Evolutionary conservation across 2,329 filamentous ascomycete species (phyloP).

Genomic region (Hypoxylon sp.): DNA sequence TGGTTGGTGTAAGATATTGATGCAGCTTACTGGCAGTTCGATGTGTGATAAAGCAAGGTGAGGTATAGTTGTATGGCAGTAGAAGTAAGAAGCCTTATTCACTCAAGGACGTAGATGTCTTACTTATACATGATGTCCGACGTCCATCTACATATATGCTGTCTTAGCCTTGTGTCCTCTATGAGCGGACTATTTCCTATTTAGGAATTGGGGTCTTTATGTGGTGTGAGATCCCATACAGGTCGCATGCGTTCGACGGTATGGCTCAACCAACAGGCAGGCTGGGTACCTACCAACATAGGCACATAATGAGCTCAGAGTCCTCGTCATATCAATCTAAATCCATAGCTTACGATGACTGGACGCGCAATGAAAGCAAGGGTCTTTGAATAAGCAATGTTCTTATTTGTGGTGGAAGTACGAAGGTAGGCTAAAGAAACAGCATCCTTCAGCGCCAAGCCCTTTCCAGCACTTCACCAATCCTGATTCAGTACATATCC

Average conservation of each 20-base stretch:
- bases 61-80: background rate
- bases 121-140: slow-evolving; percentile 8
- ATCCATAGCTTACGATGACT: background rate
- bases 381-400: background rate
- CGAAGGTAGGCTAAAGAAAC: slow-evolving; percentile 4
- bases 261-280: background rate
- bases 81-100: background rate
- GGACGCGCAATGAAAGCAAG: slow-evolving; percentile 12
- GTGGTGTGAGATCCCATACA: background rate
- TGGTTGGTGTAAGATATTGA: background rate
- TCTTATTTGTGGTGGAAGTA: slow-evolving; percentile 3
- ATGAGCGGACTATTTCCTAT: slow-evolving; percentile 26
- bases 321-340: background rate
- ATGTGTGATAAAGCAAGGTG: slow-evolving; percentile 6
- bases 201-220: slow-evolving; percentile 6
- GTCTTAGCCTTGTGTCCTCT: background rate
- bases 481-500: slow-evolving; percentile 29
- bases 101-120: background rate
- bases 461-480: slow-evolving; percentile 10
- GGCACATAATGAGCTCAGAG: background rate
- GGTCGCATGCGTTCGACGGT: slow-evolving; percentile 10
- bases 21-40: background rate
- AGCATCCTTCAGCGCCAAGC: slow-evolving; percentile 12
- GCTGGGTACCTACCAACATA: background rate
- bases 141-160: slow-evolving; percentile 3